Conservation (phyloP, 768 basidiomycete species). For the Rubroboletus satanas region DNA sequence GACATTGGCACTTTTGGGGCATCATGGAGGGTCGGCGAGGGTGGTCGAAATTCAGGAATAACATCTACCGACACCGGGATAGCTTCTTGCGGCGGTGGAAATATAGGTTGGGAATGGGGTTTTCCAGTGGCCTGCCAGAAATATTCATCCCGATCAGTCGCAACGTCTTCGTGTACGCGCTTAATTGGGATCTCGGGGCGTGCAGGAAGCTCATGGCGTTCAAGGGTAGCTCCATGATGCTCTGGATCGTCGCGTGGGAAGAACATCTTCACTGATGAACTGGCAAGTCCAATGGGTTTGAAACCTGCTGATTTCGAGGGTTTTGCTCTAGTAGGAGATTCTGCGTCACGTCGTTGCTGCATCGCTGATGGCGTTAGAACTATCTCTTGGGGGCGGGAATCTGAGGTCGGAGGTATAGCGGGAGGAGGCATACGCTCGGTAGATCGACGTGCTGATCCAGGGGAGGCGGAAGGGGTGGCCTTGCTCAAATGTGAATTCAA, state of each 20-base stretch:
- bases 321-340: slow-evolving; percentile 19
- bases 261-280: slow-evolving; percentile 64
- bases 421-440: slow-evolving; percentile 33
- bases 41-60: slow-evolving; percentile 11
- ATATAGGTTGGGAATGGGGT: neutral
- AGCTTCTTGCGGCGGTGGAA: slow-evolving; percentile 9
- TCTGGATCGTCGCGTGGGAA: slow-evolving; percentile 81
- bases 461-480: slow-evolving; percentile 19
- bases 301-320: slow-evolving; percentile 48
- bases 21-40: slow-evolving; percentile 20
- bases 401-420: slow-evolving; percentile 19
- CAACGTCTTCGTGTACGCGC: slow-evolving; percentile 23
- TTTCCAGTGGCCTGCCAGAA: slow-evolving; percentile 4
- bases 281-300: slow-evolving; percentile 58
- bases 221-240: slow-evolving; percentile 29
- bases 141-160: slow-evolving; percentile 20
- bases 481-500: slow-evolving; percentile 18
- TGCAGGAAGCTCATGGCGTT: slow-evolving; percentile 13
- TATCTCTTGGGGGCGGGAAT: slow-evolving; percentile 14
- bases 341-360: slow-evolving; percentile 16
- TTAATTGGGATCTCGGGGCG: slow-evolving; percentile 28
- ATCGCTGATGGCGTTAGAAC: slow-evolving; percentile 4
- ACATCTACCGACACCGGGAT: slow-evolving; percentile 5
- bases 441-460: slow-evolving; percentile 20
- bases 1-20: slow-evolving; percentile 17